These are phyloP conservation scores for Eucalyptus tenuipes DNA, from an alignment of 345 rosid species.

Conservation along the genomic window DNA sequence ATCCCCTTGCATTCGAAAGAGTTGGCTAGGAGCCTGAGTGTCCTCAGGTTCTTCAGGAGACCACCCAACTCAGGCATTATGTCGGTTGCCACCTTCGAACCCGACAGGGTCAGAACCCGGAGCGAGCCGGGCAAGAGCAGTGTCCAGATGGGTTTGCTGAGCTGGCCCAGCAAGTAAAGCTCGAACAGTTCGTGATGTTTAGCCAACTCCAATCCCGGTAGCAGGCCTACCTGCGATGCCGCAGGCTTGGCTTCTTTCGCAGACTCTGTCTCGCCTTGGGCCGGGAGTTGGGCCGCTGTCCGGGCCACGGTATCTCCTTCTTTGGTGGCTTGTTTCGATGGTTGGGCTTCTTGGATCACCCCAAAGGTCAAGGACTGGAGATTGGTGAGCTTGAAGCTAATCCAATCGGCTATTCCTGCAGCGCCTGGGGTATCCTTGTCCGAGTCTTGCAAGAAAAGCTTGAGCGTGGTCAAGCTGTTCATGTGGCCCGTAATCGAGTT, in stretches of 20 bases:
- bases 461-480: neutral
- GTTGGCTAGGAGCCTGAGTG: neutral
- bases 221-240: rapidly evolving
- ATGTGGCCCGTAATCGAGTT: neutral
- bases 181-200: neutral
- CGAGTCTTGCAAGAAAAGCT: neutral
- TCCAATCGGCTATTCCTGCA: neutral
- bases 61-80: neutral
- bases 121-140: neutral
- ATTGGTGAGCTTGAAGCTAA: neutral
- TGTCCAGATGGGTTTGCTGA: neutral
- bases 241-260: no score
- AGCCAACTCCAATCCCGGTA: neutral
- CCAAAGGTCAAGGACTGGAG: neutral
- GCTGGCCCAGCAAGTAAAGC: neutral
- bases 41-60: neutral
- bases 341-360: neutral
- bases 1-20: rapidly evolving
- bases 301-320: rapidly evolving
- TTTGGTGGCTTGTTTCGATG: rapidly evolving
- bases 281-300: rapidly evolving
- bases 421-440: neutral
- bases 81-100: rapidly evolving
- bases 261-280: no score
- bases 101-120: neutral